phyloP scores from a whole-genome alignment of 345 rosid species.

The Toxicodendron radicans region DNA sequence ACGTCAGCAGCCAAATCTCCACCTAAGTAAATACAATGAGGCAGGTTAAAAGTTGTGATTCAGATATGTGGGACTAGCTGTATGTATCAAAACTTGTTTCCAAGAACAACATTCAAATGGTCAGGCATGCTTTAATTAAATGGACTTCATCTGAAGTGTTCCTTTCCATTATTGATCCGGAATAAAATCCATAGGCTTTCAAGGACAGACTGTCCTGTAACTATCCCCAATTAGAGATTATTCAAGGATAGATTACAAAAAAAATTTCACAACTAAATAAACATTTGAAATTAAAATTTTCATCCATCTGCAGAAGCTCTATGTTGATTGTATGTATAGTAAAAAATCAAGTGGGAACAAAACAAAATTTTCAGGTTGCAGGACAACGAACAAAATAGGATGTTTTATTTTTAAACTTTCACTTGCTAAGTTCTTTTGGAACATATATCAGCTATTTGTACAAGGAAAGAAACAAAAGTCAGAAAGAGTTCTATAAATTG shows the following conservation, averaged over 20 bases:
- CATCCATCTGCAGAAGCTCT: neutral
- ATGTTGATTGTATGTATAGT: neutral
- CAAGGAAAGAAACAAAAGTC: neutral
- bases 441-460: slow-evolving; percentile 1
- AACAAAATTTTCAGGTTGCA: neutral
- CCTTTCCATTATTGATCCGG: neutral
- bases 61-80: no score
- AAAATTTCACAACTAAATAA: neutral
- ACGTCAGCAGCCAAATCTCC: slow-evolving; percentile 86
- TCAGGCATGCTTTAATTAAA: neutral
- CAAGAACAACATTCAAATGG: neutral
- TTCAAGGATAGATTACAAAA: neutral
- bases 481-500: neutral
- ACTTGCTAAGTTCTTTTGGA: neutral
- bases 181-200: neutral
- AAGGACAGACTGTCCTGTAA: neutral
- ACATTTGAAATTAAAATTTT: neutral
- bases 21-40: slow-evolving; percentile 33
- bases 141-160: neutral
- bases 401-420: neutral
- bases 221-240: neutral
- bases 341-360: neutral
- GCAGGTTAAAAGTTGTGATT: neutral
- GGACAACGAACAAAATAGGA: neutral
- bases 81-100: neutral